These are phyloP conservation scores for Phoenix dactylifera DNA, from an alignment of 176 grass and related monocot species.

Conservation along the genomic window DNA sequence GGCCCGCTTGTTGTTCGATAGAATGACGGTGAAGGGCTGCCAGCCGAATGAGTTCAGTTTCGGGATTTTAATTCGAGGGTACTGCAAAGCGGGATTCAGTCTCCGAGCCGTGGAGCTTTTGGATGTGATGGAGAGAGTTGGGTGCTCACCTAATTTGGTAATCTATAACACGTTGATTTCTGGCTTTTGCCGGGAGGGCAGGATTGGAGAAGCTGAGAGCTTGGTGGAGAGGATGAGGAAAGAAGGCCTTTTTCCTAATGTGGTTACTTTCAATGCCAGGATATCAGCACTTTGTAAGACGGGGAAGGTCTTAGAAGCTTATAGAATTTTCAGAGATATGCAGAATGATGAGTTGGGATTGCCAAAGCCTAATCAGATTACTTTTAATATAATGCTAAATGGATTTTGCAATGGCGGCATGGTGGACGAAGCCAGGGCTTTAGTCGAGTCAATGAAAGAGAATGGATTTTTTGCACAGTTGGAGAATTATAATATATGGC, in stretches of 20 bases:
- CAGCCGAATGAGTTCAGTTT: constrained; percentile 60
- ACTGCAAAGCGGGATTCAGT: constrained; percentile 39
- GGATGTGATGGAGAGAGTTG: constrained; percentile 37
- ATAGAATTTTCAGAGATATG: constrained; percentile 88
- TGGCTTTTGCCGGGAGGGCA: constrained; percentile 71
- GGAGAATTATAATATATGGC: constrained; percentile 82
- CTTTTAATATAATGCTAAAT: constrained; percentile 65
- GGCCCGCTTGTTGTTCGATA: constrained; percentile 71
- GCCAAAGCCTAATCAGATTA: constrained; percentile 74
- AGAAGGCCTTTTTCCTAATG: constrained; percentile 53
- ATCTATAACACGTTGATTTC: constrained; percentile 69
- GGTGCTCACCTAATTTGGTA: constrained; percentile 44
- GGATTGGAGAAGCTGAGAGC: constrained; percentile 55
- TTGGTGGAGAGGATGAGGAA: constrained; percentile 68
- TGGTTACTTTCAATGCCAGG: constrained; percentile 84
- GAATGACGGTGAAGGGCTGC: constrained; percentile 45
- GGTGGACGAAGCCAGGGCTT: constrained; percentile 61
- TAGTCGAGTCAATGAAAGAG: constrained; percentile 70
- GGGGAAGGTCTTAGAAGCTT: constrained; percentile 59
- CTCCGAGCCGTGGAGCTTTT: constrained; percentile 41
- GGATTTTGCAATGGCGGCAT: constrained; percentile 74
- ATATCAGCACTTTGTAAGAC: constrained; percentile 83
- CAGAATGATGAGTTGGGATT: constrained; percentile 60
- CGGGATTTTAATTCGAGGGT: constrained; percentile 65
- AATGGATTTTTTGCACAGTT: constrained; percentile 56